These are phyloP conservation scores for Penicillium cataractarum DNA, from an alignment of 495 filamentous ascomycete species.

Conservation along the genomic window DNA sequence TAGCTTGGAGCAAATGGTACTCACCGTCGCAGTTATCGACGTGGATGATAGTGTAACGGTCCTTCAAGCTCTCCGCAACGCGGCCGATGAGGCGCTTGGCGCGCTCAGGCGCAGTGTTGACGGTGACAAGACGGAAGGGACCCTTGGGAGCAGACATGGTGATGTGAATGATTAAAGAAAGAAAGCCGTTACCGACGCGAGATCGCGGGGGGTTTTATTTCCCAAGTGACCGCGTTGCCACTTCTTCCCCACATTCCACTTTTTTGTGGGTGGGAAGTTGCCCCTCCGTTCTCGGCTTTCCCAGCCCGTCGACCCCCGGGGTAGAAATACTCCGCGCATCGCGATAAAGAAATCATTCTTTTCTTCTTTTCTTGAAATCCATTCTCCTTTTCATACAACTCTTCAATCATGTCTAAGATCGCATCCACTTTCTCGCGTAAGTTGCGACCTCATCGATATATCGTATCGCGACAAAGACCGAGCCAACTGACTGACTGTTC, in stretches of 20 bases:
- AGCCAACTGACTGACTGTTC: not conserved
- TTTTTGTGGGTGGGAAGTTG: slow-evolving; percentile 22
- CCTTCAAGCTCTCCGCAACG: slow-evolving; percentile 59
- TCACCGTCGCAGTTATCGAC: slow-evolving; percentile 60
- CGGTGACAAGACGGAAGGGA: slow-evolving; percentile 65
- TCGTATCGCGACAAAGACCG: not conserved
- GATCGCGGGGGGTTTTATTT: slow-evolving; percentile 20
- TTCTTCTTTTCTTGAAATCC: not conserved
- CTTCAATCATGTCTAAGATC: slow-evolving; percentile 41
- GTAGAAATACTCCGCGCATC: slow-evolving; percentile 30
- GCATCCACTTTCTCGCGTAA: slow-evolving; percentile 51
- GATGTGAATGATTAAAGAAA: slow-evolving; percentile 11
- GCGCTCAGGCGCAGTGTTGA: slow-evolving; percentile 70
- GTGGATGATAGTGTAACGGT: slow-evolving; percentile 62
- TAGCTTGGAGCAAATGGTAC: too few relatives aligned
- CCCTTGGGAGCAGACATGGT: slow-evolving; percentile 55
- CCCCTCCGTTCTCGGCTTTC: slow-evolving; percentile 19
- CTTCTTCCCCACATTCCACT: slow-evolving; percentile 31
- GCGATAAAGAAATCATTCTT: slow-evolving; percentile 13
- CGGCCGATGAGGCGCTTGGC: slow-evolving; percentile 64
- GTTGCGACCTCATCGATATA: slow-evolving; percentile 12
- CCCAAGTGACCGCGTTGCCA: slow-evolving; percentile 14
- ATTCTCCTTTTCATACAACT: not conserved
- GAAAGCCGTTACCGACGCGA: not conserved
- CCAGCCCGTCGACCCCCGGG: slow-evolving; percentile 20